Base-by-base conservation (phyloP, 2,329 filamentous ascomycete species). In the Botryotinia calthae region DNA sequence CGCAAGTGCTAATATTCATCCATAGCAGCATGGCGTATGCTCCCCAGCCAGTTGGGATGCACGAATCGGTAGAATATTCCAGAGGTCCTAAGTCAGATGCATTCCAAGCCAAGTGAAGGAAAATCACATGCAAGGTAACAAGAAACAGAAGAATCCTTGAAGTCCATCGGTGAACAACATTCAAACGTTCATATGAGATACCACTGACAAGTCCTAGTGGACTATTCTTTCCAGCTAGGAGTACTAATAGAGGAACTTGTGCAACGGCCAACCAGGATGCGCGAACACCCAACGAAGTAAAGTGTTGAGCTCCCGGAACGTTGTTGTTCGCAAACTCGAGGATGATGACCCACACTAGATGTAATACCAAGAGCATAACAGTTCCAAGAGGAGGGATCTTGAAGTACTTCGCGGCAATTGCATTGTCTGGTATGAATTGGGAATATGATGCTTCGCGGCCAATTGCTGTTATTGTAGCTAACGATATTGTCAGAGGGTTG, bases 81-180 rank as follows among this genome's bases (percentile, higher is more conserved):
- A 79, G 54, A 20, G 74, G 73, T n/a, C 74, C 74, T 14, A 78
- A 65, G 18, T 74, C 73, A 61, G 78, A 79, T 18, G 73, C 73
- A 59, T 78, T 77, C 78, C 78, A 79, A 25, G 75, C 71, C 2
- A 76, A 63, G 61, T 76, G 75, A 44, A 77, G 66, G 64, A 77
- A 79, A 9, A 76, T 73, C 58, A 78, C 65, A 73, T 79, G 78
- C 18, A 79, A 68, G 4, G 75, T 89, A 5, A 87, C 88, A 0
- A 89, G 91, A 46, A 93, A 83, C 48, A 93, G 86, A 82, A 93
- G 87, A 73, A 89, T 90, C 75, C 91, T 86, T 2, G 88, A 88
- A 18, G 89, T 87, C 91, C 91, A 93, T 75, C 91, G 86, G 78
- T 93, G 91, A 72, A 93, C 81, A 90, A 91, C 93, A 80, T 92